Base-by-base conservation (phyloP, 139 green algal genomes). In the Pseudopediastrum boryanum region DNA sequence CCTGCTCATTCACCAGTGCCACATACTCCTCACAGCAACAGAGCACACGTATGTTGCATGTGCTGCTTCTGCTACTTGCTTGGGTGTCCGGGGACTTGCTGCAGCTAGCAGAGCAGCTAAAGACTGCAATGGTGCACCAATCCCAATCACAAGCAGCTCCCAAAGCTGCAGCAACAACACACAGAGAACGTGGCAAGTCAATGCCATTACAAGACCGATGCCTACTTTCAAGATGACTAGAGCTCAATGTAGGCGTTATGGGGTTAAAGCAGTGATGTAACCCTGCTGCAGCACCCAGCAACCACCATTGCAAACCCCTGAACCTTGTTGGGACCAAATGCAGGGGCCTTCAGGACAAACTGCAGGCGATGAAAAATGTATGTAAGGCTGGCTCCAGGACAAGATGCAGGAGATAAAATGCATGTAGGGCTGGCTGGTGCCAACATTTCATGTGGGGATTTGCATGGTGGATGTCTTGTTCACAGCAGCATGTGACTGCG, bases 61-160 rank as follows among this genome's bases (percentile, higher is more conserved):
- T 46, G 13, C 42, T 58, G 50, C 46, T 63, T n/a, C 35, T 19
- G 61, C 8, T 69, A 36, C 8, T 36, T 23, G 27, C 19, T 56
- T 2, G 23, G 27, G 39, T 56, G 36, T 12, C 23, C n/a, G n/a
- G n/a, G n/a, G n/a, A n/a, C 3, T 43, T 31, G 19, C 64, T 50
- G 4, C 71, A 84, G 31, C 25, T 44, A 4, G 16, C 13, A 10
- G 51, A 41, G 82, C 90, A 94, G 0, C 71, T 85, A 38, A 79
- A 89, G 2, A 93, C 85, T 4, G 81, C 88, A 1, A 93, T 46
- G 1, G 90, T 91, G 27, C 84, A 76, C 83, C 87, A 90, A 29
- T 94, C 85, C 88, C 90, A 94, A 51, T 84, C 85, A 19, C 36
- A 54, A 21, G 56, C 56, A 44, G 52, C 58, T 43, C 21, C 31